phyloP scores from a whole-genome alignment of 768 basidiomycete species.

The Mycena olivaceomarginata region DNA sequence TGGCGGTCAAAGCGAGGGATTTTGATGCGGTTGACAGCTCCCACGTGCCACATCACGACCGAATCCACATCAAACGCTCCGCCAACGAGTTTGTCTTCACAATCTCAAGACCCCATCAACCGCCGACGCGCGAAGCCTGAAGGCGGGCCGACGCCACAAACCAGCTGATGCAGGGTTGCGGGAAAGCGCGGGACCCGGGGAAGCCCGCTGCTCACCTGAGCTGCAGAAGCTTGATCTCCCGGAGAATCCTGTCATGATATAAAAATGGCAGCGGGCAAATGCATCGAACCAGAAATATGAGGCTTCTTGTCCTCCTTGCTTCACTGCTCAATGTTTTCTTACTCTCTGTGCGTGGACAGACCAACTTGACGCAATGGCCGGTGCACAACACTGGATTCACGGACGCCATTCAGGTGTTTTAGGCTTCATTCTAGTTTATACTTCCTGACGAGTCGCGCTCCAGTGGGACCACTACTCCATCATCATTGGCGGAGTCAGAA shows the following conservation, averaged over 20 bases:
- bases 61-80: too few species aligned
- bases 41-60: too few species aligned
- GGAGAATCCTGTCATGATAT: constrained; percentile 1
- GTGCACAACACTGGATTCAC: constrained; percentile 34
- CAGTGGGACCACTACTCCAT: constrained; percentile 68
- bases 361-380: constrained; percentile 35
- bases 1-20: constrained; percentile 1
- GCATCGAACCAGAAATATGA: neutral
- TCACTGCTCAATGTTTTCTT: constrained; percentile 2
- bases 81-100: neutral
- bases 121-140: neutral
- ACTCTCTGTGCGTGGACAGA: constrained; percentile 10
- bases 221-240: neutral
- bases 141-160: neutral
- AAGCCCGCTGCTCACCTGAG: neutral
- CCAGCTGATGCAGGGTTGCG: neutral
- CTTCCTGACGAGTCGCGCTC: too few species aligned
- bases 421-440: too few species aligned
- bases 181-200: too few species aligned
- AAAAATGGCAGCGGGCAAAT: neutral
- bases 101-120: neutral
- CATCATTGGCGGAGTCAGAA: constrained; percentile 67
- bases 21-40: neutral
- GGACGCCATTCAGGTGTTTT: constrained; percentile 6
- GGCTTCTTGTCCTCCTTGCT: neutral